Evolutionary conservation across 352 stramenopile species (phyloP), one percentile per base, ranked within the genome.

Genomic region (Pythium volutum): DNA sequence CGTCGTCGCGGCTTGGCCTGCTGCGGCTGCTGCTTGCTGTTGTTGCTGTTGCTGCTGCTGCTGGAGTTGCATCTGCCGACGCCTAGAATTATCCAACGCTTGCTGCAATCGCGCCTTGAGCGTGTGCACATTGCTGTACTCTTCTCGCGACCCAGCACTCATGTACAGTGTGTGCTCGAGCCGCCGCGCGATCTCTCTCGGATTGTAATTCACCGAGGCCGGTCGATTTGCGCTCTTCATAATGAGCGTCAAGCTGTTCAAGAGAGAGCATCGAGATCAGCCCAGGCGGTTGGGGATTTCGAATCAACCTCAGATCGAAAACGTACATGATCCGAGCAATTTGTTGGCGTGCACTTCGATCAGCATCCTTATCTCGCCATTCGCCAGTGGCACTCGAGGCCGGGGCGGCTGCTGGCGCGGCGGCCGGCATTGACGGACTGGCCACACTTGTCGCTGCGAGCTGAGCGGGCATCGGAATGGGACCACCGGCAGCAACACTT

Each of bases 181-280:
- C 42, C 87, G 73, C 27, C 87, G 74, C 9, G 87, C 87, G 33
- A 96, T 96, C 59, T 96, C 87, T 51, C 85, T 75, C 7, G 85
- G 87, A 61, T 96, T 96, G 64, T 96, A 95, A 55, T 95, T 93
- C n/a, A 81, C 83, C 1, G 83, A 90, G 29, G 76, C 79, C n/a
- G 87, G 87, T 14, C 86, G 75, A 59, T 95, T 96, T 9, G 88
- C 81, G 59, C 86, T 95, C 69, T 93, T 95, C 82, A 93, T 95
- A 22, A 95, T 95, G 52, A 95, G 69, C 27, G 82, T 95, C 73
- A 95, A 79, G 18, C 86, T 95, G 50, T 15, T 43, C 36, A 10
- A 18, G 36, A 9, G 46, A 22, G 18, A 29, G 23, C 9, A 29
- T n/a, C 38, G 31, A 52, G 27, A 47, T 23, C 4, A 43, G n/a